These are phyloP conservation scores for Nakataea oryzae DNA, from an alignment of 2,329 filamentous ascomycete genomes.

Conservation along the genomic window DNA sequence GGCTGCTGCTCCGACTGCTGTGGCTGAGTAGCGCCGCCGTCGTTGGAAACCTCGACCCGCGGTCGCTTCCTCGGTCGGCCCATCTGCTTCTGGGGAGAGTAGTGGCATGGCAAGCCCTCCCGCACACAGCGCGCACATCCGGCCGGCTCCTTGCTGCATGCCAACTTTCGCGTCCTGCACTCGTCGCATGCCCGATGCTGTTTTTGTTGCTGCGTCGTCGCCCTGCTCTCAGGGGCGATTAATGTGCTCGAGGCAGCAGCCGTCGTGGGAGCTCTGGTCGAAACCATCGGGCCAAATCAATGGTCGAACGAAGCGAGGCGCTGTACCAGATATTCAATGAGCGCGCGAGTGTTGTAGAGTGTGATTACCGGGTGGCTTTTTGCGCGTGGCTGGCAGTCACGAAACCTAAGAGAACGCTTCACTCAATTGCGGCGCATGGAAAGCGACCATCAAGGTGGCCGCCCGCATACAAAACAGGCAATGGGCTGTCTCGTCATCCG, in stretches of 20 bases:
- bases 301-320: background rate
- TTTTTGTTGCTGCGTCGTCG: slow-evolving; percentile 23
- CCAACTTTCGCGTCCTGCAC: slow-evolving; percentile 56
- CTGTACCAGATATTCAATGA: no score
- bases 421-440: no score
- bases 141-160: slow-evolving; percentile 50
- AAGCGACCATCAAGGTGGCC: no score
- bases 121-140: slow-evolving; percentile 49
- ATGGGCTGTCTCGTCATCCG: no score
- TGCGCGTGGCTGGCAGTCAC: background rate
- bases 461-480: no score
- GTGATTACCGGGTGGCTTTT: background rate
- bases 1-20: background rate
- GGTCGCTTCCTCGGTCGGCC: slow-evolving; percentile 51
- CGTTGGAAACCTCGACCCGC: slow-evolving; percentile 17
- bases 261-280: background rate
- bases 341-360: background rate
- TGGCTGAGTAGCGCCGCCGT: background rate
- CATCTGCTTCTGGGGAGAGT: slow-evolving; percentile 57
- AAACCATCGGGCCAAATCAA: background rate
- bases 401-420: background rate
- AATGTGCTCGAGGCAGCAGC: background rate
- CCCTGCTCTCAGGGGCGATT: background rate
- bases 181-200: slow-evolving; percentile 53
- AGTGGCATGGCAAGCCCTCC: slow-evolving; percentile 47